phyloP scores from a whole-genome alignment of 1,139 yeast species.

The Dujonia santamariae region DNA sequence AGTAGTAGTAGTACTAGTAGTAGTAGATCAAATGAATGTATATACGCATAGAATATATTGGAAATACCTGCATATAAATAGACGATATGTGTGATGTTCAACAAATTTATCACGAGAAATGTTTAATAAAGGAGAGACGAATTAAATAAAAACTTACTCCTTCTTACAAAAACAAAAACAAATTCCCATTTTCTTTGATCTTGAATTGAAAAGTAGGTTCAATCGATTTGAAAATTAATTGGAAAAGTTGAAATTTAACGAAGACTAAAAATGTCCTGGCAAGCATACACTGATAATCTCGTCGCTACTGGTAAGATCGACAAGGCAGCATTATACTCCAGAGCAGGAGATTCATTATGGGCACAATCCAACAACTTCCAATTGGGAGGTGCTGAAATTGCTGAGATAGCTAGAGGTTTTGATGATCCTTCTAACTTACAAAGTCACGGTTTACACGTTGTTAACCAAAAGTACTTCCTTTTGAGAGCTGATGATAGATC shows the following conservation, averaged over 20 bases:
- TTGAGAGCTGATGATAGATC: slow-evolving; percentile 90
- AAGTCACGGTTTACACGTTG: slow-evolving; percentile 80
- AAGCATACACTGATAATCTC: slow-evolving; percentile 93
- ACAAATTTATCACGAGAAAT: not conserved
- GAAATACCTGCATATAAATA: no score
- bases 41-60: no score
- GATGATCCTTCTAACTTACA: slow-evolving; percentile 77
- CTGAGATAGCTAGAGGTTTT: slow-evolving; percentile 74
- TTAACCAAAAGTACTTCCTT: slow-evolving; percentile 83
- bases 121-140: not conserved
- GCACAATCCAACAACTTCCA: slow-evolving; percentile 75
- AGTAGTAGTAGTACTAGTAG: no score
- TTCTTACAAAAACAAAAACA: no score
- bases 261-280: slow-evolving; percentile 32
- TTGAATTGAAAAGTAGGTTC: no score
- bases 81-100: not conserved
- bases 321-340: slow-evolving; percentile 88
- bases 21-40: no score
- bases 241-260: not conserved
- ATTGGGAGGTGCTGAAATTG: slow-evolving; percentile 68
- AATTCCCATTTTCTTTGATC: no score
- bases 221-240: no score
- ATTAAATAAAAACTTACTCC: not conserved
- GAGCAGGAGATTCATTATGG: slow-evolving; percentile 95
- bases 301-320: slow-evolving; percentile 83